phyloP scores from a whole-genome alignment of 202 grass and related monocot genomes.

The Digitaria exilis region DNA sequence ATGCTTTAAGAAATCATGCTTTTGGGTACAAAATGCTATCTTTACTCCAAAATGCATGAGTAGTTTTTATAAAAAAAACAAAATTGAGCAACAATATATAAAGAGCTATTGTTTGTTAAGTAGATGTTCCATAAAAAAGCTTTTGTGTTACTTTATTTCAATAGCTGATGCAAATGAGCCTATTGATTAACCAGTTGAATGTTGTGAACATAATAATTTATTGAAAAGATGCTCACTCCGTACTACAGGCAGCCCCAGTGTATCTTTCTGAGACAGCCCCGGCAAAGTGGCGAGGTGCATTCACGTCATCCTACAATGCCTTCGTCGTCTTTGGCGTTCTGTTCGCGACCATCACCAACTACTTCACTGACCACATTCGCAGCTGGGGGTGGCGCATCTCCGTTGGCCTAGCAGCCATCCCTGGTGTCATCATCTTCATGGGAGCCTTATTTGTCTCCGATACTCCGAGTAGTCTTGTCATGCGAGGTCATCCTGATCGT shows the following conservation, averaged over 20 bases:
- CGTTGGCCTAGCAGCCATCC: conserved; percentile 31
- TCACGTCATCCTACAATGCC: conserved; percentile 37
- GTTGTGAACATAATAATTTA: too few species aligned
- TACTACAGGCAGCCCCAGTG: conserved; percentile 33
- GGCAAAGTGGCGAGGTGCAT: conserved; percentile 41
- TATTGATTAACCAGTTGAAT: too few species aligned
- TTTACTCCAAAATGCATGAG: too few species aligned
- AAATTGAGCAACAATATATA: too few species aligned
- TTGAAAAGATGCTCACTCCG: too few species aligned
- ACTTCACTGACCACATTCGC: conserved; percentile 43
- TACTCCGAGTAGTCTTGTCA: conserved; percentile 40
- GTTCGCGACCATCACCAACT: conserved; percentile 43
- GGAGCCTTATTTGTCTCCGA: conserved; percentile 39
- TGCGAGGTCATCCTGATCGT: conserved; percentile 10
- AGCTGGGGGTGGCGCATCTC: conserved; percentile 51
- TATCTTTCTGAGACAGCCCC: conserved; percentile 48
- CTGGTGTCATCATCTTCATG: conserved; percentile 18
- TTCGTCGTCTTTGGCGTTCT: conserved; percentile 35
- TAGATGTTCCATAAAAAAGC: too few species aligned
- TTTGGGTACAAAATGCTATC: too few species aligned
- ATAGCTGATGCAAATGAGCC: too few species aligned
- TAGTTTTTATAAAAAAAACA: too few species aligned
- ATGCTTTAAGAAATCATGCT: too few species aligned
- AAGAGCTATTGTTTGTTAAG: too few species aligned
- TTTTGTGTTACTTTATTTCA: too few species aligned